phyloP scores from a whole-genome alignment of 176 grass and related monocot species.

The Triticum aestivum region DNA sequence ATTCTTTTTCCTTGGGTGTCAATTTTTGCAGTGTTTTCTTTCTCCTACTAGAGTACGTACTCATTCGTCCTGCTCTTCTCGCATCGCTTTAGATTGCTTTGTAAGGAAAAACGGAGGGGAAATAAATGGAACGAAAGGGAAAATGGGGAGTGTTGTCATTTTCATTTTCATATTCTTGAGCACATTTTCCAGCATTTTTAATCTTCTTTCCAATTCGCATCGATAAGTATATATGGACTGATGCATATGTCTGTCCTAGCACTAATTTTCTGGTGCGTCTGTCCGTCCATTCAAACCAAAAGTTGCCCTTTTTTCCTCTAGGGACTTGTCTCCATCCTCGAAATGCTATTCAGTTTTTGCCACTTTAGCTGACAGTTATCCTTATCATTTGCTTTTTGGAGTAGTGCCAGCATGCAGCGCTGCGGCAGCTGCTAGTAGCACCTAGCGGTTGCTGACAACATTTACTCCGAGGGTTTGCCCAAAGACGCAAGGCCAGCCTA shows the following conservation, averaged over 20 bases:
- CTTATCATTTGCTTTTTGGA: background rate
- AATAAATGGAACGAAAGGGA: constrained; percentile 13
- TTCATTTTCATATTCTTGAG: background rate
- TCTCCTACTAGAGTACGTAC: background rate
- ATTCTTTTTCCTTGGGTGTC: constrained; percentile 8
- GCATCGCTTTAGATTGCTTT: constrained; percentile 31
- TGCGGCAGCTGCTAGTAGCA: background rate
- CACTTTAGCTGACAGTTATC: constrained; percentile 3
- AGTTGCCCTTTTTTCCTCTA: background rate
- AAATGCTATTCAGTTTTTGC: constrained; percentile 10
- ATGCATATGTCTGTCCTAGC: background rate
- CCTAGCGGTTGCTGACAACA: background rate
- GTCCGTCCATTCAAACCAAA: constrained; percentile 19
- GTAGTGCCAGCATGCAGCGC: background rate
- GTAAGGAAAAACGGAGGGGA: constrained; percentile 15
- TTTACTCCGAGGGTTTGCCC: background rate
- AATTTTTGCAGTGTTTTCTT: constrained; percentile 21
- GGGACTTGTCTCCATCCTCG: constrained; percentile 4
- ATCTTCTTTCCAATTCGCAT: background rate
- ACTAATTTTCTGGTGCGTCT: constrained; percentile 2
- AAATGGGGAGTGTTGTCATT: background rate
- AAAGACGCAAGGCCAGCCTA: background rate
- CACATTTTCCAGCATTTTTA: background rate
- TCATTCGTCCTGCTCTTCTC: constrained; percentile 14
- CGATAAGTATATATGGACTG: background rate